A percentile compares a stretch with the other conserved stretches of the same genome.
phyloP scores from a whole-genome alignment of 1,284 basidiomycete species.

The Malassezia cuniculi region DNA sequence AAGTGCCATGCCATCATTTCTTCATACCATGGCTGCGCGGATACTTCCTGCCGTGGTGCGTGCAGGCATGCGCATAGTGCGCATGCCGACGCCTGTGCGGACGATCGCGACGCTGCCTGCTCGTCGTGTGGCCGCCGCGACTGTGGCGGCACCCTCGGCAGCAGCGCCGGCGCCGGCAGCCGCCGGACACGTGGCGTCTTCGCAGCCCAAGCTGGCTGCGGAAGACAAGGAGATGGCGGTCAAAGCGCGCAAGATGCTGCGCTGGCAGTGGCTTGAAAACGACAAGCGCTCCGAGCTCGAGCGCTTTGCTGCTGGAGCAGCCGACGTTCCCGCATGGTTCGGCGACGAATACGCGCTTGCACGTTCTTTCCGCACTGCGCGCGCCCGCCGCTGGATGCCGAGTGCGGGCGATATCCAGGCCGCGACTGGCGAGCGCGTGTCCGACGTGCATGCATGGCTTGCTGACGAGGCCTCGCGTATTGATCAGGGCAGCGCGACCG shows the following conservation, averaged over 20 bases:
- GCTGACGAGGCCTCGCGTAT: not conserved
- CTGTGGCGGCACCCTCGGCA: no score
- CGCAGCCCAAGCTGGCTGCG: no score
- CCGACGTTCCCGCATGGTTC: conserved; percentile 7
- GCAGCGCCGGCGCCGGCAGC: no score
- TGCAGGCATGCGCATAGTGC: no score
- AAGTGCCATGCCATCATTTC: no score
- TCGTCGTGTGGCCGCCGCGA: no score
- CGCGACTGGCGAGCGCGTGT: conserved; percentile 8
- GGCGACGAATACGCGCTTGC: not conserved
- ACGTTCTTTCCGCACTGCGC: conserved; percentile 13
- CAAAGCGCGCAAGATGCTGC: conserved; percentile 12
- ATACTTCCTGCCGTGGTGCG: no score
- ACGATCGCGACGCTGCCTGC: no score
- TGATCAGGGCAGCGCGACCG: not conserved
- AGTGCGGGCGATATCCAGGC: not conserved
- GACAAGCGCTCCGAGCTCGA: conserved; percentile 5
- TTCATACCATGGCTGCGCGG: no score
- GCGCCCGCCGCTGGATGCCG: conserved; percentile 11
- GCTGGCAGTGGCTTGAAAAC: conserved; percentile 9
- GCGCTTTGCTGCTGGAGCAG: not conserved
- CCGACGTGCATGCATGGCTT: conserved; percentile 14
- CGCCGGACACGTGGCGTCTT: no score
- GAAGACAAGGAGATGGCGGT: no score
- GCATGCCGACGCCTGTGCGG: no score